Conservation (phyloP, 441 rosid genomes). For the Populus trichocarpa region DNA sequence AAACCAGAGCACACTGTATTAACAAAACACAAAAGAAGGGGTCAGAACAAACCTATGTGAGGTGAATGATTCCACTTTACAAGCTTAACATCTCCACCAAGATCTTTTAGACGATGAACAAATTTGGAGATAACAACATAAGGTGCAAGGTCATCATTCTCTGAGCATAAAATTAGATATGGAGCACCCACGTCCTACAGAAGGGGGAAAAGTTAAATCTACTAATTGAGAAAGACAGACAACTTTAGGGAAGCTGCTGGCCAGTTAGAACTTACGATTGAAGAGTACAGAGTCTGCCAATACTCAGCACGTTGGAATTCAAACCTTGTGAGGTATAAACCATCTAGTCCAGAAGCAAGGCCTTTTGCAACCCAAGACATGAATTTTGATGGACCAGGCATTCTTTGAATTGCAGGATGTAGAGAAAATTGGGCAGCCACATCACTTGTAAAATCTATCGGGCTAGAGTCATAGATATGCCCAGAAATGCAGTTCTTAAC, state of each 20-base stretch:
- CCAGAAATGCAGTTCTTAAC: slow-evolving; percentile 76
- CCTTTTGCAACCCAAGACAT: slow-evolving; percentile 81
- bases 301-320: slow-evolving; percentile 83
- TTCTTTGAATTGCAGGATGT: slow-evolving; percentile 57
- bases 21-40: slow-evolving; percentile 8
- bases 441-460: slow-evolving; percentile 82
- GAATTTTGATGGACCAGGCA: slow-evolving; percentile 67
- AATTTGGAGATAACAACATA: slow-evolving; percentile 50
- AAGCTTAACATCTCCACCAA: slow-evolving; percentile 78
- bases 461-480: slow-evolving; percentile 84
- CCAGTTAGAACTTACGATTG: slow-evolving; percentile 58
- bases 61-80: slow-evolving; percentile 73
- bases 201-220: slow-evolving; percentile 14
- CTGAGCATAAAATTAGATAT: slow-evolving; percentile 79
- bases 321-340: slow-evolving; percentile 79
- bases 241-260: slow-evolving; percentile 3
- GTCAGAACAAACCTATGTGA: slow-evolving; percentile 57
- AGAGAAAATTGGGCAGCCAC: slow-evolving; percentile 65
- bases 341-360: slow-evolving; percentile 67
- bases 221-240: not conserved
- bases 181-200: slow-evolving; percentile 77
- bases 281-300: slow-evolving; percentile 75
- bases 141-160: slow-evolving; percentile 72
- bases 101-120: slow-evolving; percentile 50
- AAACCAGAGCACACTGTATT: not conserved